phyloP scores from a whole-genome alignment of 2,329 filamentous ascomycete genomes.

The Alternaria ventricosa region DNA sequence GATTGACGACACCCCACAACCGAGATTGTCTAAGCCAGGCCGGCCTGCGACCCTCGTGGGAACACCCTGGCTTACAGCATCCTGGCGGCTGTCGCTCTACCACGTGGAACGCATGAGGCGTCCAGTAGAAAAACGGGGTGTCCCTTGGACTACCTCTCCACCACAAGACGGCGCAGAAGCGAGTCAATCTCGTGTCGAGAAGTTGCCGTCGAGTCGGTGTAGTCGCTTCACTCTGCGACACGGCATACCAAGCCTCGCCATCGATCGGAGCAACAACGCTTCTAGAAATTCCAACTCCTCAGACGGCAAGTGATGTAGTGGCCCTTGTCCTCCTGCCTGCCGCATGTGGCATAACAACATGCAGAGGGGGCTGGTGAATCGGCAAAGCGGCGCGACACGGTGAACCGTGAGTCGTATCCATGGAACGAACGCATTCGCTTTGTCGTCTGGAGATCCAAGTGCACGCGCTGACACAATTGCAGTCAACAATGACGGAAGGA shows the following conservation, averaged over 20 bases:
- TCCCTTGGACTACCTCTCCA: constrained; percentile 1
- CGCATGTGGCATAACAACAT: background rate
- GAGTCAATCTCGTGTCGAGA: constrained; percentile 17
- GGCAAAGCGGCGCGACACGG: constrained; percentile 7
- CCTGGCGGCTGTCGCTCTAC: constrained; percentile 10
- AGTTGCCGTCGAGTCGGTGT: constrained; percentile 30
- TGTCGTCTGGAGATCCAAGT: constrained; percentile 1
- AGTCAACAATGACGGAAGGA: background rate
- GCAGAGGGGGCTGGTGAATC: background rate
- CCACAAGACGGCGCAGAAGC: background rate
- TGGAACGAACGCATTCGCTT: background rate
- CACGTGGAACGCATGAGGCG: constrained; percentile 28
- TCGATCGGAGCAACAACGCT: constrained; percentile 5
- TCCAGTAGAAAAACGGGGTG: background rate
- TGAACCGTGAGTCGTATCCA: constrained; percentile 2
- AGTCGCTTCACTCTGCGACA: constrained; percentile 25
- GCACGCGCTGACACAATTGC: background rate
- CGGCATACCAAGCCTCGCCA: constrained; percentile 8
- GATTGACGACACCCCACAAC: constrained; percentile 21
- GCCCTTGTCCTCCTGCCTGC: constrained; percentile 5
- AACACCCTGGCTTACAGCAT: constrained; percentile 11
- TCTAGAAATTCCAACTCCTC: constrained; percentile 1
- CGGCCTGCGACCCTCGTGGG: constrained; percentile 15
- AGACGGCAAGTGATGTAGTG: background rate
- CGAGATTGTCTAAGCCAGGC: constrained; percentile 16